Conservation (phyloP, 2,329 filamentous ascomycete genomes). For the Ascochyta lentis region DNA sequence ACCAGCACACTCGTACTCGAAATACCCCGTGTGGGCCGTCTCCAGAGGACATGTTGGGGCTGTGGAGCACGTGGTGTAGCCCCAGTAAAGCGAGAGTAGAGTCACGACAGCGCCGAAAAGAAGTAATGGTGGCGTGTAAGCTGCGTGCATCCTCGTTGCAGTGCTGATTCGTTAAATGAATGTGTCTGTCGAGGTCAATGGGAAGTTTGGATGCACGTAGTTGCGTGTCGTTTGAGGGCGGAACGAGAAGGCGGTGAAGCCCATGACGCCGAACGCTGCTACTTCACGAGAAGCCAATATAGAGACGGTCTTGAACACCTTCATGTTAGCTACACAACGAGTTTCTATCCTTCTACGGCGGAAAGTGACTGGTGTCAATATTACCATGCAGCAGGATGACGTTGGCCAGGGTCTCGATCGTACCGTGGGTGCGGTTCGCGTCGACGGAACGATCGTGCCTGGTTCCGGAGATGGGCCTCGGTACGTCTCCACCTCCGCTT, state of each 20-base stretch:
- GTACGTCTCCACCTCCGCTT: constrained; percentile 8
- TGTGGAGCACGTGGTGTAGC: not conserved
- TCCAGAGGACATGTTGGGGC: not conserved
- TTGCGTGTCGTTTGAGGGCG: not conserved
- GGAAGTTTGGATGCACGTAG: not conserved
- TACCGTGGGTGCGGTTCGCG: not conserved
- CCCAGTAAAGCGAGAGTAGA: constrained; percentile 12
- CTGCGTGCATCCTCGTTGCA: not conserved
- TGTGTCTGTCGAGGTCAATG: not conserved
- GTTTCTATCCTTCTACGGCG: too few relatives aligned
- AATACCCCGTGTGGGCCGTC: constrained; percentile 22
- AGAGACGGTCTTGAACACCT: too few relatives aligned
- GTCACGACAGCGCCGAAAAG: not conserved
- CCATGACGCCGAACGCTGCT: constrained; percentile 1
- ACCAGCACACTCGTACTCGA: constrained; percentile 33
- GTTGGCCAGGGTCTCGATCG: not conserved
- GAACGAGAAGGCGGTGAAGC: constrained; percentile 19
- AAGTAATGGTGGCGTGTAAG: not conserved
- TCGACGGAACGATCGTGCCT: constrained; percentile 1
- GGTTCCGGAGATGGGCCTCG: not conserved
- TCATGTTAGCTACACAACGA: too few relatives aligned
- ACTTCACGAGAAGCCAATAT: not conserved
- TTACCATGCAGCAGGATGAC: not conserved
- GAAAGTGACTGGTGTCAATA: too few relatives aligned
- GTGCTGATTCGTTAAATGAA: not conserved